These are phyloP conservation scores for Trametes cinnabarina DNA, from an alignment of 768 basidiomycete species.

Conservation along the genomic window DNA sequence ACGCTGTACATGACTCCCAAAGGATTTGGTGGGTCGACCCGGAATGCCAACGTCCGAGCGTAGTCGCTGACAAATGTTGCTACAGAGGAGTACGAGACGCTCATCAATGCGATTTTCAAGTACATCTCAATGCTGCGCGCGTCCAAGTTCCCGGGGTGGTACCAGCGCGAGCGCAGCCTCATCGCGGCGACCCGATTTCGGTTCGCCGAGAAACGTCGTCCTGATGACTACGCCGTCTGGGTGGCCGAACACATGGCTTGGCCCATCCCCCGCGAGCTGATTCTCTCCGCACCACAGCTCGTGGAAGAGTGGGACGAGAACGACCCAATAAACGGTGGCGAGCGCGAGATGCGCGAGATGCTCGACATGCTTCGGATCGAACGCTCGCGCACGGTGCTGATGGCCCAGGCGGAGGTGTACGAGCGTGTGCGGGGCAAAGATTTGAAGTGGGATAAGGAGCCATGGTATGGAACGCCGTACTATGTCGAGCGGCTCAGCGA, in stretches of 20 bases:
- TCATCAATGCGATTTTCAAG: conserved; percentile 70
- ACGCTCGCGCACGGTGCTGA: conserved; percentile 69
- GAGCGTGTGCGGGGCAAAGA: conserved; percentile 47
- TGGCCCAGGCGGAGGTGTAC: conserved; percentile 69
- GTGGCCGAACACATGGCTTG: conserved; percentile 73
- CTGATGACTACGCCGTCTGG: conserved; percentile 76
- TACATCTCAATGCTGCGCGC: conserved; percentile 71
- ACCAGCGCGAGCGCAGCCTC: conserved; percentile 72
- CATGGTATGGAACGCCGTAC: conserved; percentile 92
- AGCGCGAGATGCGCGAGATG: conserved; percentile 55
- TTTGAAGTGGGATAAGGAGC: conserved; percentile 68
- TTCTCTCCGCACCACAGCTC: conserved; percentile 69
- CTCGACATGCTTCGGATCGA: conserved; percentile 58
- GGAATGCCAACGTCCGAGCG: too few species aligned
- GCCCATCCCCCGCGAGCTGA: conserved; percentile 76
- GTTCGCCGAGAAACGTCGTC: conserved; percentile 80
- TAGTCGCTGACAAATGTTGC: conserved; percentile 1
- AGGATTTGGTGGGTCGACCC: conserved; percentile 68
- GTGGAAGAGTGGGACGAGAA: conserved; percentile 70
- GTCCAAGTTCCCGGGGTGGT: conserved; percentile 58
- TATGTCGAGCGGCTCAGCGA: conserved; percentile 66
- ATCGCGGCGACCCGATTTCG: conserved; percentile 77
- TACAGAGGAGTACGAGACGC: conserved; percentile 71
- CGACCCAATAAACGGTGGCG: conserved; percentile 27
- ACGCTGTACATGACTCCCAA: conserved; percentile 76